phyloP scores from a whole-genome alignment of 257 asterid genomes.

The Salvia splendens region DNA sequence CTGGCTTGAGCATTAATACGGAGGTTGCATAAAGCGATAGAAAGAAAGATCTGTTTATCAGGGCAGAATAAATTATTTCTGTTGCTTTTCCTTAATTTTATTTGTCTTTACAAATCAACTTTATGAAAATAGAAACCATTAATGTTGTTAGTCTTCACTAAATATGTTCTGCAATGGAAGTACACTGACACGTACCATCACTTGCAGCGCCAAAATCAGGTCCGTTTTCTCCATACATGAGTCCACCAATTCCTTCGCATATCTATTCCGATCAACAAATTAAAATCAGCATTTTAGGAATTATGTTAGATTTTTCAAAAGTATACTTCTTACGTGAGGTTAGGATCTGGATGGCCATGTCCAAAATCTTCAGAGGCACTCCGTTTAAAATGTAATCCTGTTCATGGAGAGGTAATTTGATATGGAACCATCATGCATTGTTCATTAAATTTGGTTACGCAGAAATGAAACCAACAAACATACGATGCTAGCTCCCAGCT shows the following conservation, averaged over 20 bases:
- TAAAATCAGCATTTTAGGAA: conserved; percentile 25
- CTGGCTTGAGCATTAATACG: too few species aligned
- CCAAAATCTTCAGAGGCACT: conserved; percentile 96
- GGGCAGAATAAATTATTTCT: too few species aligned
- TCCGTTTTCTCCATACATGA: conserved; percentile 76
- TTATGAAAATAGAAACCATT: neutral
- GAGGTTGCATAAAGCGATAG: too few species aligned
- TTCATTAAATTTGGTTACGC: neutral
- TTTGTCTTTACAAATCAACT: neutral
- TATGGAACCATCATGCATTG: neutral
- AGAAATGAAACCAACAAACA: conserved; percentile 28
- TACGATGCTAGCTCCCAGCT: conserved; percentile 85
- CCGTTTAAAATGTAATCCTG: conserved; percentile 84
- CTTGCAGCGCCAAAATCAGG: conserved; percentile 99
- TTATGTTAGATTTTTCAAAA: conserved; percentile 21
- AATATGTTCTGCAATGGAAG: neutral
- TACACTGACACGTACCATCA: conserved; percentile 61
- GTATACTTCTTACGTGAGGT: conserved; percentile 73
- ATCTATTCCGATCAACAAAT: conserved; percentile 48
- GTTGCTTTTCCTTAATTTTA: too few species aligned
- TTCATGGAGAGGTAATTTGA: conserved; percentile 22
- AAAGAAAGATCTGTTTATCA: too few species aligned
- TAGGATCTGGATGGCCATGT: conserved; percentile 99
- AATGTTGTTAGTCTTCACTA: neutral
- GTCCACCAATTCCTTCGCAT: conserved; percentile 92